phyloP scores from a whole-genome alignment of 2,329 filamentous ascomycete genomes.

The Beauveria asiatica region DNA sequence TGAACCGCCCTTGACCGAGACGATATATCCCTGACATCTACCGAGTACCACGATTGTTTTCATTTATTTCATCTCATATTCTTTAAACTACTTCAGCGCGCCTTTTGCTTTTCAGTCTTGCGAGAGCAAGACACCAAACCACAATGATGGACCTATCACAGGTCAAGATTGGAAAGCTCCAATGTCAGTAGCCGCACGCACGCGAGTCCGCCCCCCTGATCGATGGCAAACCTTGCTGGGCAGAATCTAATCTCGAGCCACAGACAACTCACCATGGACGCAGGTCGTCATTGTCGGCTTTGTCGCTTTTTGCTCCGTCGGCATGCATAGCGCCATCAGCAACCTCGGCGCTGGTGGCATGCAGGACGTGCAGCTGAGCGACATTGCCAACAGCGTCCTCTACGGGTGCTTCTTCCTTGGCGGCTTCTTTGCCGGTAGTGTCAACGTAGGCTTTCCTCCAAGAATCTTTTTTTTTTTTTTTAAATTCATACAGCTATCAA shows the following conservation, averaged over 20 bases:
- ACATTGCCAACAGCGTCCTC: constrained; percentile 15
- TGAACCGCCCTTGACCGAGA: background rate
- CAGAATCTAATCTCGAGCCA: background rate
- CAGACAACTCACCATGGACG: constrained; percentile 14
- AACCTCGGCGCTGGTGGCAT: constrained; percentile 8
- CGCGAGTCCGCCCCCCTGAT: background rate
- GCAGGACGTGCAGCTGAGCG: constrained; percentile 11
- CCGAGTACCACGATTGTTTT: background rate
- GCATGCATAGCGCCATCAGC: constrained; percentile 17
- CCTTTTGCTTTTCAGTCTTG: background rate
- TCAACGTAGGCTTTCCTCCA: constrained; percentile 33
- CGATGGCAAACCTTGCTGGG: background rate
- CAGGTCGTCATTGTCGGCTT: constrained; percentile 17
- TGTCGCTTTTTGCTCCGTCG: constrained; percentile 18
- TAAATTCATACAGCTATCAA: background rate
- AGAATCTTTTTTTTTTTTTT: background rate
- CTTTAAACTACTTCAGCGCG: background rate
- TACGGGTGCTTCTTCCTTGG: constrained; percentile 57
- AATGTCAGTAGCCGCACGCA: background rate
- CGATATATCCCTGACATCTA: background rate
- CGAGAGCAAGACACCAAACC: background rate
- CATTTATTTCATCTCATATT: background rate
- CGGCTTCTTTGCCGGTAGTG: constrained; percentile 59
- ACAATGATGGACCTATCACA: background rate
- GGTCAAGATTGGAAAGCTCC: background rate